Base-by-base conservation (phyloP, 2,329 filamentous ascomycete species). In the Colletotrichum sansevieriae region DNA sequence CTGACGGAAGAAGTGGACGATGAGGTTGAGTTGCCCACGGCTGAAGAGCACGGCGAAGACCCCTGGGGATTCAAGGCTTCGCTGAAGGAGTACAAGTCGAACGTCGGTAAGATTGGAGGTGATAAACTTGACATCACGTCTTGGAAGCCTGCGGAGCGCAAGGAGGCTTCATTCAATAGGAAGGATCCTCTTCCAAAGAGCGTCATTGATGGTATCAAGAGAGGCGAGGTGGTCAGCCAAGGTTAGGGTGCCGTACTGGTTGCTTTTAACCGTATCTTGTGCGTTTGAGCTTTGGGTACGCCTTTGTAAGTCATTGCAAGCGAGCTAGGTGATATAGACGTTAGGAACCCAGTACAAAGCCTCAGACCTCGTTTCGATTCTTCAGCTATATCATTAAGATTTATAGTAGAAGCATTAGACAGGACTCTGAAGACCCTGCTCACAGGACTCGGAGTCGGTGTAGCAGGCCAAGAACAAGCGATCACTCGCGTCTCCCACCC, bases 401-500 rank as follows among this genome's bases (percentile, higher is more conserved):
- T 13, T 29, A 29, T 29, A 7, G 2, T 7, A 29, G 29, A 18
- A 39, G 22, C 12, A 41, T 46, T 51, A 71, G 4, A 71, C 65
- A 9, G 70, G 70, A 15, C 64, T 69, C 1, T 22, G 5, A 6
- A 71, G 58, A 1, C 68, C 65, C 15, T 44, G 46, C 35, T 69
- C 68, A 18, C 70, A 71, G 15, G 22, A 29, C 33, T 49, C 47
- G 8, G 64, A 63, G 39, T 71, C 68, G 15, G 70, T 71, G 41
- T 71, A 71, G 51, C 70, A 71, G 1, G 70, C 70, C 52, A 68
- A 37, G 29, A 71, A 71, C 37, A 71, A 13, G 52, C 55, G 51
- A 25, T 82, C 81, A 54, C 79, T 82, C 0, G 81, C 77, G 15
- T 73, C 74, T 0, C 81, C 81, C 33, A 83, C 51, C 81, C 80